A percentile compares a stretch with the other conserved stretches of the same genome.
Evolutionary conservation across 176 grass and related monocot genomes (phyloP).

Genomic region (Triticum urartu): DNA sequence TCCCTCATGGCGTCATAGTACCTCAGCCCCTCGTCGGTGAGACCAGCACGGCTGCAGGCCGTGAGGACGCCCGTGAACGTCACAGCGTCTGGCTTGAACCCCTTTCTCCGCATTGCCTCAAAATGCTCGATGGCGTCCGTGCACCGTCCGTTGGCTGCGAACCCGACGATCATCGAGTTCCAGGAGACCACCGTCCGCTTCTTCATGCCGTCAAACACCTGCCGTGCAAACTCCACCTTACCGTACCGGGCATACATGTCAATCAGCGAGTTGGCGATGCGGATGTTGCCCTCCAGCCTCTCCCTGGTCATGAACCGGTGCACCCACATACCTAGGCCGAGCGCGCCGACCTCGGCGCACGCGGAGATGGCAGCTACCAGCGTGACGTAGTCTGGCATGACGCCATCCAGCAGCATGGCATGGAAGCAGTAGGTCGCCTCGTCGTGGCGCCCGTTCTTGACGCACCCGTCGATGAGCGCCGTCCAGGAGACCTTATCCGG

Average conservation of each 20-base stretch:
- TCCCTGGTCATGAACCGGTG: conserved; percentile 37
- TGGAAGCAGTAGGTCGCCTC: conserved; percentile 54
- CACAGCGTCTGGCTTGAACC: conserved; percentile 56
- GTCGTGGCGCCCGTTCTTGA: conserved; percentile 57
- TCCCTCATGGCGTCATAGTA: conserved; percentile 49
- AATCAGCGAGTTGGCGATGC: conserved; percentile 54
- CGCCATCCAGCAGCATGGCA: conserved; percentile 39
- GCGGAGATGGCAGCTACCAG: conserved; percentile 43
- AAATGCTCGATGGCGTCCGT: conserved; percentile 49
- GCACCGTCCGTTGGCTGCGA: conserved; percentile 48
- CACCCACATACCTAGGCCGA: conserved; percentile 65
- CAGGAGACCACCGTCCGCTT: conserved; percentile 60
- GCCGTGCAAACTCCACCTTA: conserved; percentile 43
- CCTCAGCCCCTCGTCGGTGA: conserved; percentile 44
- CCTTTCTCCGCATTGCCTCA: conserved; percentile 51
- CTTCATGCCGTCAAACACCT: conserved; percentile 47
- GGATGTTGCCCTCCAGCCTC: conserved; percentile 37
- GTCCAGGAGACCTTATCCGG: conserved; percentile 75
- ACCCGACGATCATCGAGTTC: conserved; percentile 62
- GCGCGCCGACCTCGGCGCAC: conserved; percentile 49
- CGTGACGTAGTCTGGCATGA: conserved; percentile 60
- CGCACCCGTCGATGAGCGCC: conserved; percentile 57
- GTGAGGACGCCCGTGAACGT: conserved; percentile 68
- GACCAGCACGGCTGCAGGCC: conserved; percentile 61
- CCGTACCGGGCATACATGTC: conserved; percentile 76